Conservation (phyloP, 768 basidiomycete genomes). For the Russula abietina region DNA sequence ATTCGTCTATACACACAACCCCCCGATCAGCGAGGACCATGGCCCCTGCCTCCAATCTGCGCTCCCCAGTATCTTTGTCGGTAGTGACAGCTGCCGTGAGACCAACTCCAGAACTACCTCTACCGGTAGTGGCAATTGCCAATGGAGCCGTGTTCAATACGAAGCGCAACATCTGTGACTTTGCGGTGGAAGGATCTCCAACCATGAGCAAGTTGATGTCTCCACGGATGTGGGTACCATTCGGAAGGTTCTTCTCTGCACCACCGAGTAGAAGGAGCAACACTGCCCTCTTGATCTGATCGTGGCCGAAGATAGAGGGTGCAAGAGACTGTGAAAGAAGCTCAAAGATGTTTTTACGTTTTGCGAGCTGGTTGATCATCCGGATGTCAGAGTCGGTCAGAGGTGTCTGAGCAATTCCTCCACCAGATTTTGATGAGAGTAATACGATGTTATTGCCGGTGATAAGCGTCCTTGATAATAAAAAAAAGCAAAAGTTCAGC, state of each 20-base stretch:
- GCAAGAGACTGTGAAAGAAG: constrained; percentile 93
- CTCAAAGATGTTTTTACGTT: constrained; percentile 78
- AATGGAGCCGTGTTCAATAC: constrained; percentile 93
- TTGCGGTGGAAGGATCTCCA: constrained; percentile 98
- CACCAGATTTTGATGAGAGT: constrained; percentile 90
- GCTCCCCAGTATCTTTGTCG: constrained; percentile 96
- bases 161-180: constrained; percentile 93
- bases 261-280: constrained; percentile 91
- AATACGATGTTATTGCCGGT: constrained; percentile 94
- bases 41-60: constrained; percentile 94
- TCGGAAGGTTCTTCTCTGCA: constrained; percentile 94
- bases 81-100: constrained; percentile 97
- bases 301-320: constrained; percentile 94
- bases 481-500: constrained; percentile 7
- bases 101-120: constrained; percentile 98
- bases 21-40: constrained; percentile 99
- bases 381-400: constrained; percentile 93
- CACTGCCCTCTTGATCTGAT: constrained; percentile 92
- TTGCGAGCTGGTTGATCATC: constrained; percentile 88
- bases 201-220: constrained; percentile 99
- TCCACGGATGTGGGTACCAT: constrained; percentile 97
- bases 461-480: constrained; percentile 74
- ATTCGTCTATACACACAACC: constrained; percentile 99
- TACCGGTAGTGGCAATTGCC: constrained; percentile 96
- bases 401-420: constrained; percentile 88